Conservation (phyloP, 768 basidiomycete species). For the Serendipita sp. region DNA sequence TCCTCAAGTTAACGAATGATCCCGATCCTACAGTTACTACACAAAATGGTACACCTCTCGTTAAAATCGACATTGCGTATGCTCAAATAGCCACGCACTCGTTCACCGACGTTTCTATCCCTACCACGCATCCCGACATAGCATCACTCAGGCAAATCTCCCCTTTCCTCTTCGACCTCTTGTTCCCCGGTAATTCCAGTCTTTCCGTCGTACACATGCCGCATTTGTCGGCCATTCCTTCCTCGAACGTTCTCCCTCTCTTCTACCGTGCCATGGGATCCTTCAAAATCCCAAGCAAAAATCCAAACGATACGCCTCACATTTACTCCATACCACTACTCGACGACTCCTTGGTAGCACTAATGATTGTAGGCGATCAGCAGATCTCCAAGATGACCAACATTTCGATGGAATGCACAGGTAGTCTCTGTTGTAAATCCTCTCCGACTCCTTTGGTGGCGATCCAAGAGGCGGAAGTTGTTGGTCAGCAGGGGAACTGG, state of each 20-base stretch:
- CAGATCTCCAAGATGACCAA: neutral
- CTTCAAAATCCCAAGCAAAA: neutral
- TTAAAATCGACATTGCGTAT: neutral
- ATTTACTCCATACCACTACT: neutral
- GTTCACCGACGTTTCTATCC: neutral
- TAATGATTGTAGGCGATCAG: neutral
- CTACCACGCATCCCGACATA: neutral
- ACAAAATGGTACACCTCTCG: neutral
- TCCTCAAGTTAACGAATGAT: neutral
- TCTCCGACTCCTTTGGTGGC: no score
- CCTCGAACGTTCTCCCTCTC: neutral
- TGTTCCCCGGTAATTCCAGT: neutral
- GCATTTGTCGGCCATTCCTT: neutral
- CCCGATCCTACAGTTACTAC: neutral
- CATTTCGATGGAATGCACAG: neutral
- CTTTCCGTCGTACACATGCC: neutral
- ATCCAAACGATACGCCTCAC: neutral
- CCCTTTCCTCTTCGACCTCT: neutral
- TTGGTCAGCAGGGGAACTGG: no score
- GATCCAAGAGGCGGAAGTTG: no score
- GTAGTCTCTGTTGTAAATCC: neutral
- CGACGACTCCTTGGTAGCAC: neutral
- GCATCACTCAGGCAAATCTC: neutral
- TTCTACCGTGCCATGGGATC: neutral
- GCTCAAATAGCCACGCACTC: neutral